Base-by-base conservation (phyloP, 345 rosid species). In the Cardamine resedifolia region DNA sequence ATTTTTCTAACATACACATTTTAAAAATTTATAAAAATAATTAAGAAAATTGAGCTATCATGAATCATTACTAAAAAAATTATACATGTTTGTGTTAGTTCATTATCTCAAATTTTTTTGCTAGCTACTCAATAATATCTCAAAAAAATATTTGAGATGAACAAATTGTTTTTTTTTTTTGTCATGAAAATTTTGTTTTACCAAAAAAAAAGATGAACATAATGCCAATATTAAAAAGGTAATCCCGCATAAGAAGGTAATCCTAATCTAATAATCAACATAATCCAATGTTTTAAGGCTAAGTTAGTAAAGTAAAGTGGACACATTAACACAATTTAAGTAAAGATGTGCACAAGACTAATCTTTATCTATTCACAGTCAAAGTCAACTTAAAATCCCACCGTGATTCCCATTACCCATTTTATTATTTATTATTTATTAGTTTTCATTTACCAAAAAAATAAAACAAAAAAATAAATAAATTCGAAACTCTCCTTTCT, bases 361-460 rank as follows among this genome's bases (percentile, higher is more conserved):
- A 2, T 60, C 33, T 64, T 41, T 47, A 12, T 30, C 28, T 38
- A 16, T 24, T 27, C 21, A 10, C 24, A 51, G 73, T 67, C 55
- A 27, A 45, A 44, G 39, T 63, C 77, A 64, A 64, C 72, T 38
- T 26, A 38, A 18, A 19, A 14, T 10, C 77, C 49, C 71, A 57
- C 59, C 76, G 70, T 72, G 77, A 72, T 44, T 43, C 49, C 52
- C 77, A 73, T 66, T 26, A 57, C 39, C 23, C 39, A 3, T 18
- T 34, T n/a, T n/a, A n/a, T n/a, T n/a, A n/a, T n/a, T n/a, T n/a
- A n/a, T n/a, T n/a, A n/a, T n/a, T n/a, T n/a, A n/a, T n/a, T n/a
- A 23, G 24, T 23, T 23, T 10, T n/a, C 0, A 3, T 18, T 38
- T 38, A 38, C 30, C 69, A 39, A 10, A 11, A 16, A 16, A 33